These are phyloP conservation scores for Capronia americana DNA, from an alignment of 2,329 filamentous ascomycete genomes.

Conservation along the genomic window DNA sequence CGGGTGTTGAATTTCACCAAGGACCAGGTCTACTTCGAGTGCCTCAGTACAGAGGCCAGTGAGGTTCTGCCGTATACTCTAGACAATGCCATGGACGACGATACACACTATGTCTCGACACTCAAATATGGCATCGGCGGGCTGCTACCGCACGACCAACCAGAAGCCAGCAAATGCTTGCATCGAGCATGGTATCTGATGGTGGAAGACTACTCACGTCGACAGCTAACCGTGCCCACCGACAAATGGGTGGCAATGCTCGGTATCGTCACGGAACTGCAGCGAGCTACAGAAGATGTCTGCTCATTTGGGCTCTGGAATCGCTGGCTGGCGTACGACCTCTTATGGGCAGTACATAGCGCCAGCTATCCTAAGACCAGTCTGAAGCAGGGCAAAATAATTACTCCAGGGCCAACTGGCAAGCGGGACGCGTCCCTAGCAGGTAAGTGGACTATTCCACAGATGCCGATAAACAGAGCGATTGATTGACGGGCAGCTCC, in stretches of 20 bases:
- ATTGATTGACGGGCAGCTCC: neutral
- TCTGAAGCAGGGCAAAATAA: neutral
- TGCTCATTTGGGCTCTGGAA: neutral
- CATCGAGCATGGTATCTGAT: neutral
- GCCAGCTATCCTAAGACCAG: neutral
- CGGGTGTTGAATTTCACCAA: constrained; percentile 2
- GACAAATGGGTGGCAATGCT: neutral
- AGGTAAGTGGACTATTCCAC: neutral
- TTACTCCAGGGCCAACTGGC: neutral
- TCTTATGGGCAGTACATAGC: neutral
- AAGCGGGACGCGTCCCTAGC: neutral
- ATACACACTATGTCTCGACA: neutral
- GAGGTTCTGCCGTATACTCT: neutral
- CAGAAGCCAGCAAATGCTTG: neutral
- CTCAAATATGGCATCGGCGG: neutral
- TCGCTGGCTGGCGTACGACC: neutral
- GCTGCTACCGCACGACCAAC: neutral
- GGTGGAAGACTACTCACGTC: neutral
- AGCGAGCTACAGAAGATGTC: neutral
- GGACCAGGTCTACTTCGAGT: constrained; percentile 1
- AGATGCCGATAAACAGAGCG: neutral
- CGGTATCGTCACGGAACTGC: neutral
- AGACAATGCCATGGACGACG: neutral
- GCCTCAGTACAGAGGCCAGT: neutral
- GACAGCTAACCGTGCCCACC: neutral